Conservation (phyloP, 1,284 basidiomycete species). For the Cutaneotrichosporon cyanovorans region DNA sequence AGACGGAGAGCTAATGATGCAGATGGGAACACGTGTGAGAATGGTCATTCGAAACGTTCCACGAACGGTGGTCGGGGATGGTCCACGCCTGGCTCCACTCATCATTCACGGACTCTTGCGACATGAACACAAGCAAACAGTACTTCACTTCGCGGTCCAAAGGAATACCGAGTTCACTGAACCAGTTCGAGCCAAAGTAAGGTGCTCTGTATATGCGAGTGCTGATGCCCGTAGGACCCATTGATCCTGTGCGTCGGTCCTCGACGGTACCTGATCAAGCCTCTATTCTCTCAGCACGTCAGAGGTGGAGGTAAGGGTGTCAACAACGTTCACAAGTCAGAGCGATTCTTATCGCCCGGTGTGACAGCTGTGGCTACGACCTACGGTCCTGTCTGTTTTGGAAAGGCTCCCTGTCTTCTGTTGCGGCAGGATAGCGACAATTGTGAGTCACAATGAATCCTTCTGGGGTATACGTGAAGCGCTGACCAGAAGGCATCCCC, state of each 20-base stretch:
- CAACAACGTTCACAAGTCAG: conserved; percentile 97
- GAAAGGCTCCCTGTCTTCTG: conserved; percentile 69
- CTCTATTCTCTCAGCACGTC: conserved; percentile 86
- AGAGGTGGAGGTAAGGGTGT: conserved; percentile 79
- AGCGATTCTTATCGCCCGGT: conserved; percentile 82
- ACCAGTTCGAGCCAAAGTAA: conserved; percentile 81
- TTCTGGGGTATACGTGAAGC: too few species aligned
- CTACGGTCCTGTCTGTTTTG: conserved; percentile 84
- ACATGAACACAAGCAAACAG: conserved; percentile 94
- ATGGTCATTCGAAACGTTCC: conserved; percentile 68
- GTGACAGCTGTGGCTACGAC: conserved; percentile 72
- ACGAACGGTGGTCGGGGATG: conserved; percentile 36
- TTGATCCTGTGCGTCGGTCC: conserved; percentile 84
- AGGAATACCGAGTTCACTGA: conserved; percentile 91
- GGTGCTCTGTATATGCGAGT: conserved; percentile 4
- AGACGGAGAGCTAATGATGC: conserved; percentile 1
- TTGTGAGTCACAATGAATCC: neutral
- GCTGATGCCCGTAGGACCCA: conserved; percentile 57
- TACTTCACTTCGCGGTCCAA: conserved; percentile 86
- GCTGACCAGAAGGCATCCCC: conserved; percentile 49
- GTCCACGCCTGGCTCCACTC: conserved; percentile 52
- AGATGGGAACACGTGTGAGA: conserved; percentile 75
- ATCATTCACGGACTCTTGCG: conserved; percentile 76
- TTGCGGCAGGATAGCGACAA: conserved; percentile 36
- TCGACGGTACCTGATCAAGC: conserved; percentile 72